A percentile compares a stretch with the other conserved stretches of the same genome.
Evolutionary conservation across 306 rosid genomes (phyloP).

Genomic region (Malus fusca): DNA sequence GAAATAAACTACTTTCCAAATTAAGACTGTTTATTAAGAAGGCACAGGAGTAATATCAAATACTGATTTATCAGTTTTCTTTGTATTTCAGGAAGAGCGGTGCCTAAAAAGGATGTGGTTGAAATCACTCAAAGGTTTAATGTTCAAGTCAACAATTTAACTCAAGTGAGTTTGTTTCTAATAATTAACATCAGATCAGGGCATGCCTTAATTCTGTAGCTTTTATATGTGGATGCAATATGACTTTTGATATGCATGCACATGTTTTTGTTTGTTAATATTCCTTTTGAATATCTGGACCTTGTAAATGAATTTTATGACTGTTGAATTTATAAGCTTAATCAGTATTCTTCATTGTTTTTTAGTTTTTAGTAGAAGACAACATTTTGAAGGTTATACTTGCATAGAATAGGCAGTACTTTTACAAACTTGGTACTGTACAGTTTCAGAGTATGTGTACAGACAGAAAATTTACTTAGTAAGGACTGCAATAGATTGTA

Average conservation of each 20-base stretch:
- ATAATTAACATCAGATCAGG: constrained; percentile 13
- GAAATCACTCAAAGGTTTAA: constrained; percentile 76
- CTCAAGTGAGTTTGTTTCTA: constrained; percentile 60
- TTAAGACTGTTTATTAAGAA: not conserved
- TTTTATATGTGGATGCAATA: not conserved
- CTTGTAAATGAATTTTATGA: not conserved
- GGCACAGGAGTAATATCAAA: not conserved
- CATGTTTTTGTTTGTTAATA: not conserved
- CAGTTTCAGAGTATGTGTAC: not conserved
- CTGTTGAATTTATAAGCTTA: not conserved
- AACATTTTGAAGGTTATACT: not conserved
- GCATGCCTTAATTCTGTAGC: not conserved
- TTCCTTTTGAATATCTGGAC: not conserved
- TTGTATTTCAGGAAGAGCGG: constrained; percentile 63
- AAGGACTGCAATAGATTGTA: not conserved
- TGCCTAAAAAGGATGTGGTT: constrained; percentile 59
- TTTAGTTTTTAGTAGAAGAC: not conserved
- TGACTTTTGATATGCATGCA: not conserved
- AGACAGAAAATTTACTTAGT: not conserved
- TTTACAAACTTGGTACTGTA: not conserved
- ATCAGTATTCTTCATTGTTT: not conserved
- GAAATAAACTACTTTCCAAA: not conserved
- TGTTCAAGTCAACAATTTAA: constrained; percentile 92
- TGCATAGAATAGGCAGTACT: not conserved
- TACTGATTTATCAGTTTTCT: constrained; percentile 10